Evolutionary conservation across 2,329 filamentous ascomycete genomes (phyloP), one percentile per base, ranked within the genome.

Genomic region (Monascus ruber): DNA sequence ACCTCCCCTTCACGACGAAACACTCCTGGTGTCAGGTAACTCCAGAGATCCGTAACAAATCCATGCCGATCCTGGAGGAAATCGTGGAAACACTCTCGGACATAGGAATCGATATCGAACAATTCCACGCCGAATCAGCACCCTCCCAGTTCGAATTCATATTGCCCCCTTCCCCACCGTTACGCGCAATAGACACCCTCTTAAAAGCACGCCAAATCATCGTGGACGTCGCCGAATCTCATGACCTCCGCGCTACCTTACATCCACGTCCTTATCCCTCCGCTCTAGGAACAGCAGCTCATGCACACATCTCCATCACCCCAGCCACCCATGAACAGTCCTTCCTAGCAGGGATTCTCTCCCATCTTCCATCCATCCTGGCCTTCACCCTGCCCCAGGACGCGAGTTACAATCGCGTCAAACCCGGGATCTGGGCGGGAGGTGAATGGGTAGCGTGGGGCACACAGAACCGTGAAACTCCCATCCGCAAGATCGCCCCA

Each of bases 381-480:
- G 82, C 85, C 0, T 80, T 91, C 41, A 78, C 76, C 0, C 75
- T 85, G 50, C 73, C 79, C 29, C 76, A 77, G 46, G 68, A 74
- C 1, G 69, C 70, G 0, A 85, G 79, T 56, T 91, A 91, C 58
- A 73, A 74, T 29, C 74, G 85, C 4, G 70, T 84, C 7, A 60
- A 64, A 1, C 79, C 86, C 38, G 74, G 83, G n/a, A 68, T 66
- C 42, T 91, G 84, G 85, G 74, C 83, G 0, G 83, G 83, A n/a
- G 83, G 83, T 0, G 74, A 78, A 5, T 88, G 81, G 79, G 74
- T 88, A 0, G 66, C 80, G 0, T 93, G 84, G 85, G 85, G 85
- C 8, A 83, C 77, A 4, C 79, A 91, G 61, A 91, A 91, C 58
- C 77, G 83, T 11, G 83, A 89, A 64, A 70, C 77, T 4, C 81